phyloP scores from a whole-genome alignment of 169 alveolate species.

The Eimeria praecox region DNA sequence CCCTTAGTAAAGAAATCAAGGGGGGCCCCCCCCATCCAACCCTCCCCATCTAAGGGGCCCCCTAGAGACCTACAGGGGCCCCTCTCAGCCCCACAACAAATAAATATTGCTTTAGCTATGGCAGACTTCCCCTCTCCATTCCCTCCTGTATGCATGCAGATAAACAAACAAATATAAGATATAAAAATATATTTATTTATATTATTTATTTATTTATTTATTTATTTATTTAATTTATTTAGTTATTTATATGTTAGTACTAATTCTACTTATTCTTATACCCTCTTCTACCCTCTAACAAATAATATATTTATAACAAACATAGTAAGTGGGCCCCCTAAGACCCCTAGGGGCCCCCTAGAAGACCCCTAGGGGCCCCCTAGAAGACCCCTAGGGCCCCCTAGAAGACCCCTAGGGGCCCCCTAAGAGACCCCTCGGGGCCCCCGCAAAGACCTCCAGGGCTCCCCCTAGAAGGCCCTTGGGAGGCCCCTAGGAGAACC shows the following conservation, averaged over 20 bases:
- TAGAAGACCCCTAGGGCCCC: too few relatives aligned
- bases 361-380: not conserved
- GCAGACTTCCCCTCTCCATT: slow-evolving; percentile 77
- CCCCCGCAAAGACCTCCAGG: not conserved
- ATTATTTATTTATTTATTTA: not conserved
- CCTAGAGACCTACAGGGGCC: not conserved
- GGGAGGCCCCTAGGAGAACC: not conserved
- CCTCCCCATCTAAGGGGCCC: slow-evolving; percentile 3
- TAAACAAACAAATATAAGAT: not conserved
- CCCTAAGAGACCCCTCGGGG: not conserved
- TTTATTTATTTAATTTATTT: too few relatives aligned
- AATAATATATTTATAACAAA: not conserved
- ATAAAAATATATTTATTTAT: not conserved
- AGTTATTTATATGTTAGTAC: too few relatives aligned
- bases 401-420: too few relatives aligned
- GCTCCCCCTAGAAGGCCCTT: not conserved
- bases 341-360: not conserved
- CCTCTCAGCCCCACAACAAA: slow-evolving; percentile 77
- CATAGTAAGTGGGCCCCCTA: not conserved
- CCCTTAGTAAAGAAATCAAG: too few relatives aligned
- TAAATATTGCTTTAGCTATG: slow-evolving; percentile 56
- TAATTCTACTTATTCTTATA: too few relatives aligned
- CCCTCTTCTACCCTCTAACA: too few relatives aligned
- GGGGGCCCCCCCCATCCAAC: not conserved
- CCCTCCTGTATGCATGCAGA: not conserved